These are phyloP conservation scores for Aspergillus sp. DNA, from an alignment of 2,329 filamentous ascomycete species.

Conservation along the genomic window DNA sequence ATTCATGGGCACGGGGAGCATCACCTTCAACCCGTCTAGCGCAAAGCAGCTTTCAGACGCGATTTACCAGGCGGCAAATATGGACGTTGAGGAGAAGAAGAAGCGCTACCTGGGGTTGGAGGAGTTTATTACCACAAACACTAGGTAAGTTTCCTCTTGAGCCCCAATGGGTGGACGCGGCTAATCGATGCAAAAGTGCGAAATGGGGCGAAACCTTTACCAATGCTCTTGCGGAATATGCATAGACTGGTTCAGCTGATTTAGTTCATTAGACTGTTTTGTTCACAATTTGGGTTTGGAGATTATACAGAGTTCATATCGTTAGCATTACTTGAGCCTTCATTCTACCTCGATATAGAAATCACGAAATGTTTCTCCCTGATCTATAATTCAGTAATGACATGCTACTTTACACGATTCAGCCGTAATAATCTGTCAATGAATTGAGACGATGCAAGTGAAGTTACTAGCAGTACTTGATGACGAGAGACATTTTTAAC, in stretches of 20 bases:
- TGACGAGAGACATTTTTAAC: no score
- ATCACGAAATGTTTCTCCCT: no score
- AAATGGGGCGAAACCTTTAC: constrained; percentile 36
- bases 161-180: not conserved
- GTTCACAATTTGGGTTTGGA: not conserved
- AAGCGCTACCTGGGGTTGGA: constrained; percentile 81
- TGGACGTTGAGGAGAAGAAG: constrained; percentile 77
- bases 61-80: constrained; percentile 82
- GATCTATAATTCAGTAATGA: no score
- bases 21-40: constrained; percentile 95
- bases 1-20: constrained; percentile 73
- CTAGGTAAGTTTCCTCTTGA: constrained; percentile 52
- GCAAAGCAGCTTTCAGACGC: constrained; percentile 86
- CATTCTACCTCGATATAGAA: no score
- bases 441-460: no score
- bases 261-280: not conserved
- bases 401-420: no score
- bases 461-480: no score
- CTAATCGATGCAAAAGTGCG: constrained; percentile 21
- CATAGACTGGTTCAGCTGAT: not conserved
- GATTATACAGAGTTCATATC: not conserved
- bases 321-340: no score
- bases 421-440: no score
- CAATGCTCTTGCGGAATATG: not conserved
- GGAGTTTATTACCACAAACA: constrained; percentile 90